phyloP scores from a whole-genome alignment of 1,284 basidiomycete species.

The Cutaneotrichosporon daszewskae region DNA sequence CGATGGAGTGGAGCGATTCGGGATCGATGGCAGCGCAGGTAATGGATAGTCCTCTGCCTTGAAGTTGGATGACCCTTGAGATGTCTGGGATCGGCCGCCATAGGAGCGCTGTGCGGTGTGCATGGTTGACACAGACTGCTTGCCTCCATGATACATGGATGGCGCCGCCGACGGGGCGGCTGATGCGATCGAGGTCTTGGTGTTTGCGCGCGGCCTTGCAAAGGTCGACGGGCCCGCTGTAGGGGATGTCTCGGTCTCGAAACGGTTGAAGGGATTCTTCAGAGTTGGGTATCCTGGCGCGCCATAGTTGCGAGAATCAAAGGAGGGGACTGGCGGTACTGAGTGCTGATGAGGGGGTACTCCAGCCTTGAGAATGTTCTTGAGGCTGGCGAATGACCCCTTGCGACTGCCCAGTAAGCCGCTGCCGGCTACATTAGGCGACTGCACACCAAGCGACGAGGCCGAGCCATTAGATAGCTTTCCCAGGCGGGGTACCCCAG shows the following conservation, averaged over 20 bases:
- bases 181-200: slow-evolving; percentile 6
- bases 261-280: slow-evolving; percentile 41
- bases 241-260: slow-evolving; percentile 31
- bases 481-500: slow-evolving; percentile 18
- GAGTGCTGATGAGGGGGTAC: too few species aligned
- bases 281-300: slow-evolving; percentile 38
- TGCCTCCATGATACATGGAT: slow-evolving; percentile 21
- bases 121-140: slow-evolving; percentile 30
- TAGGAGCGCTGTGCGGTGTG: slow-evolving; percentile 32
- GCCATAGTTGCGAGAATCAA: slow-evolving; percentile 21
- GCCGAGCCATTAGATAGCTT: slow-evolving; percentile 43
- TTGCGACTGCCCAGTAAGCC: slow-evolving; percentile 55
- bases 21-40: slow-evolving; percentile 37
- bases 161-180: slow-evolving; percentile 1
- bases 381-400: slow-evolving; percentile 77
- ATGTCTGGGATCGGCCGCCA: slow-evolving; percentile 35
- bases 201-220: slow-evolving; percentile 10
- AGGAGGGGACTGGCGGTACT: slow-evolving; percentile 33
- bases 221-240: slow-evolving; percentile 11
- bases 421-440: slow-evolving; percentile 11
- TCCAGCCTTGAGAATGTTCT: slow-evolving; percentile 71
- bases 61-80: slow-evolving; percentile 37
- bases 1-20: slow-evolving; percentile 29
- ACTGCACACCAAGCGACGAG: slow-evolving; percentile 42
- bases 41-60: slow-evolving; percentile 36